Evolutionary conservation across 805 yeast species (phyloP), one percentile per base, ranked within the genome.

Genomic region (Sugiyamaella floridensis): DNA sequence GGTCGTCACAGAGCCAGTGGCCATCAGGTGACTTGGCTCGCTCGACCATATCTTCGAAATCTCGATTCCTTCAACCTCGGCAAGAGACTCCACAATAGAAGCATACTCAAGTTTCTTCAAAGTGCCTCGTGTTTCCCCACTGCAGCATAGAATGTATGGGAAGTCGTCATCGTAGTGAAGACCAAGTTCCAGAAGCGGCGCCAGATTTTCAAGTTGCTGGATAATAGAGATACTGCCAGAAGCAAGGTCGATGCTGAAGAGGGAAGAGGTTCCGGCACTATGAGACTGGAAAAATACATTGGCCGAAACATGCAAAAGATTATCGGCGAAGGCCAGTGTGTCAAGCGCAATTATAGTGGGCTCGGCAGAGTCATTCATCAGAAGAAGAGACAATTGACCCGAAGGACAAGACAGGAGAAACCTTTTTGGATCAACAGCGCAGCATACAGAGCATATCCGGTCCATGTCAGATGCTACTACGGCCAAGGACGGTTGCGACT

Each of bases 201-300:
- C 54, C 2, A 53, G 40, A 22, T 47, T 53, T 10, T 50, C 45
- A 12, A 55, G 29, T n/a, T 49, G 46, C 34, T 53, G 49, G 7
- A 53, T 18, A 14, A 45, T 15, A 12, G 22, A 8, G 10, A 45
- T 40, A 20, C 11, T 7, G 7, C 37, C 22, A 6, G 19, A 10
- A 2, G 20, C 41, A 11, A 45, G 16, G n/a, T 52, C 52, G 6
- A 55, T 40, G 42, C 46, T 32, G 37, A 55, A 47, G 19, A 55
- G 42, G 10, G 43, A 46, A 2, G 56, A 43, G 18, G 42, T 26
- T 1, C 48, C 34, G 12, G 40, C 15, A 22, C 44, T 47, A 41
- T 55, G 53, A 28, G 55, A 42, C 7, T 49, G 54, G 32, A 55
- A 55, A 41, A 55, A 55, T 14, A 44, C 53, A 12, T 43, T 43